Percentiles rank a stretch among this genome's conserved stretches.
phyloP scores from a whole-genome alignment of 2,329 filamentous ascomycete species.

The Aspergillus viridinutans region DNA sequence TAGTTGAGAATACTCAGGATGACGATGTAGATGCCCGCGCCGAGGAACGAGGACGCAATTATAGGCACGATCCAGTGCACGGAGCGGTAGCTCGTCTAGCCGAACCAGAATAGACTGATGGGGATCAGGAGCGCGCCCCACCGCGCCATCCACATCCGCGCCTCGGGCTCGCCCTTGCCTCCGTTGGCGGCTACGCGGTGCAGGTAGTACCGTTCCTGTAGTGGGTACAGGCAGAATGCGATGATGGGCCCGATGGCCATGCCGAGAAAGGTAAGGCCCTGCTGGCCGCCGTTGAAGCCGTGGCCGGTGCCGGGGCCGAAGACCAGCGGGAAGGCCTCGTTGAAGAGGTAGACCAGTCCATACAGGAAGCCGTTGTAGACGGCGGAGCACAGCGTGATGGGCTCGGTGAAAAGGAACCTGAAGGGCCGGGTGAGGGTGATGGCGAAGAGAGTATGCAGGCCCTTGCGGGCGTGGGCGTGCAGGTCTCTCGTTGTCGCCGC shows the following conservation, averaged over 20 bases:
- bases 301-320: slow-evolving; percentile 60
- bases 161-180: slow-evolving; percentile 56
- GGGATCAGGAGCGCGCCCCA: slow-evolving; percentile 57
- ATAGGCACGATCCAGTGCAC: slow-evolving; percentile 64
- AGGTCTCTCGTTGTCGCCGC: slow-evolving; percentile 50
- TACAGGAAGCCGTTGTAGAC: slow-evolving; percentile 60
- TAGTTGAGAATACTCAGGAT: slow-evolving; percentile 72
- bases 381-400: slow-evolving; percentile 26
- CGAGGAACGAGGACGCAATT: slow-evolving; percentile 61
- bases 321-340: slow-evolving; percentile 65
- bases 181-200: slow-evolving; percentile 42
- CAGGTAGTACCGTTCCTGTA: slow-evolving; percentile 40
- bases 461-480: slow-evolving; percentile 51
- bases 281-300: slow-evolving; percentile 51
- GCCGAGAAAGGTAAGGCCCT: slow-evolving; percentile 55
- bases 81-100: slow-evolving; percentile 60
- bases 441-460: slow-evolving; percentile 67
- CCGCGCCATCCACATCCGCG: slow-evolving; percentile 62
- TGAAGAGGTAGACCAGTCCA: slow-evolving; percentile 71
- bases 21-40: slow-evolving; percentile 66
- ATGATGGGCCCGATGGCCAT: slow-evolving; percentile 61
- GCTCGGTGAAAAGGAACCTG: slow-evolving; percentile 26
- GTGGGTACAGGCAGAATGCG: slow-evolving; percentile 53
- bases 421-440: slow-evolving; percentile 64
- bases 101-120: slow-evolving; percentile 65